These are phyloP conservation scores for Penicillium bovifimosum DNA, from an alignment of 495 filamentous ascomycete species.

Conservation along the genomic window DNA sequence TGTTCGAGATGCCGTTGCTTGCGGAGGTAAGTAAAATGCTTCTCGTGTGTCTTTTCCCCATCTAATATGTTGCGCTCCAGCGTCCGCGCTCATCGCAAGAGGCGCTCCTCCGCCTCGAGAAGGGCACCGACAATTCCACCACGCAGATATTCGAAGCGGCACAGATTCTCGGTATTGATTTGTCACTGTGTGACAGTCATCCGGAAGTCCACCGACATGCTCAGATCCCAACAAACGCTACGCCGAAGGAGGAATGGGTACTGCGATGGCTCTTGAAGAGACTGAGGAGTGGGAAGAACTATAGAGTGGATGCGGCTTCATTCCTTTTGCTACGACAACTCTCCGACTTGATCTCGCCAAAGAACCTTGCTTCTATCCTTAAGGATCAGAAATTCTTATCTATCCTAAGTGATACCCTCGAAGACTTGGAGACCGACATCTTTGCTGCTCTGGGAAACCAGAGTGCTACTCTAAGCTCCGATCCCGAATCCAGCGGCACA, in stretches of 20 bases:
- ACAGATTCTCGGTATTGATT: slow-evolving; percentile 44
- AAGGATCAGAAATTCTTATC: slow-evolving; percentile 46
- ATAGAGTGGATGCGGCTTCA: slow-evolving; percentile 38
- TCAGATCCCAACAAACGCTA: slow-evolving; percentile 21
- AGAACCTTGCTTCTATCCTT: slow-evolving; percentile 44
- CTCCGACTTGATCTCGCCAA: slow-evolving; percentile 38
- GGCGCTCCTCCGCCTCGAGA: slow-evolving; percentile 48
- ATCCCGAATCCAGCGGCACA: slow-evolving; percentile 37
- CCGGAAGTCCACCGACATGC: slow-evolving; percentile 28
- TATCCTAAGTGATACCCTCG: slow-evolving; percentile 36
- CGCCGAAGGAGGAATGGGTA: slow-evolving; percentile 60
- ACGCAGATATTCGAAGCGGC: slow-evolving; percentile 43
- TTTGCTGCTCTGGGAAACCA: slow-evolving; percentile 27
- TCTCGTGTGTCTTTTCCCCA: not conserved
- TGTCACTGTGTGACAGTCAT: slow-evolving; percentile 32
- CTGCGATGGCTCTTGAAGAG: slow-evolving; percentile 63
- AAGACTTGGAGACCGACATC: slow-evolving; percentile 37
- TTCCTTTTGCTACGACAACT: slow-evolving; percentile 49
- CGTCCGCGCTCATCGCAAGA: slow-evolving; percentile 43
- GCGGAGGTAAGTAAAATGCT: slow-evolving; percentile 33
- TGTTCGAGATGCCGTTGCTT: slow-evolving; percentile 37
- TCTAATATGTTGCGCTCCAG: slow-evolving; percentile 22
- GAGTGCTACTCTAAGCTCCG: slow-evolving; percentile 19
- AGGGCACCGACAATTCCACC: slow-evolving; percentile 38
- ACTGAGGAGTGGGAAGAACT: slow-evolving; percentile 41